Conservation (phyloP, 805 yeast genomes). For the Barnettozyma pratensis region DNA sequence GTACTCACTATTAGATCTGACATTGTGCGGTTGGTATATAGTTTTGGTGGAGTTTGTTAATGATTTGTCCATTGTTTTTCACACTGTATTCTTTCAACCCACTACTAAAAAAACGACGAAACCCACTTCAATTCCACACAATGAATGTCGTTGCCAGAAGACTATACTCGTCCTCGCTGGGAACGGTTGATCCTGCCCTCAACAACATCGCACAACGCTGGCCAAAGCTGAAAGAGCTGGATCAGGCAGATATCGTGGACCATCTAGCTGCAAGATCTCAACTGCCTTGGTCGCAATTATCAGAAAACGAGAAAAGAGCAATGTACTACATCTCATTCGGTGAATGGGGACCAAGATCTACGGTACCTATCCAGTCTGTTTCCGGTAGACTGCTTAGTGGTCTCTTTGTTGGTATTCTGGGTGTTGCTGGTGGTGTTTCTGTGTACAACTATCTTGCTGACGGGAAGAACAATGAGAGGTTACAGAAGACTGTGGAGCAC, state of each 20-base stretch:
- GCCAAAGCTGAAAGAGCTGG: slow-evolving; percentile 27
- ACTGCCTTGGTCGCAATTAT: slow-evolving; percentile 28
- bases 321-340: slow-evolving; percentile 34
- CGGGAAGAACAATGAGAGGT: slow-evolving; percentile 14
- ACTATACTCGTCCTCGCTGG: not conserved
- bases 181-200: slow-evolving; percentile 23
- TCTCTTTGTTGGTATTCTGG: slow-evolving; percentile 14
- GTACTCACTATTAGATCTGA: not conserved
- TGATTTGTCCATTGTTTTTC: not conserved
- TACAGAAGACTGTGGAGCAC: slow-evolving; percentile 2
- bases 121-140: too few species aligned
- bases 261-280: slow-evolving; percentile 29
- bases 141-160: not conserved
- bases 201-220: slow-evolving; percentile 27
- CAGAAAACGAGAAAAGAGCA: slow-evolving; percentile 25
- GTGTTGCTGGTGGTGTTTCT: slow-evolving; percentile 17
- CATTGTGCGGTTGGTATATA: not conserved
- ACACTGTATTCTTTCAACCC: not conserved
- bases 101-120: not conserved
- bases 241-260: slow-evolving; percentile 33
- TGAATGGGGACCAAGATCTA: slow-evolving; percentile 32
- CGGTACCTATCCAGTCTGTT: slow-evolving; percentile 1
- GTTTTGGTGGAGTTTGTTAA: not conserved
- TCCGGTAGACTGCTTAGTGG: slow-evolving; percentile 16
- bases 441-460: slow-evolving; percentile 18